These are phyloP conservation scores for Cytospora paraplurivora DNA, from an alignment of 2,329 filamentous ascomycete species.

Conservation along the genomic window DNA sequence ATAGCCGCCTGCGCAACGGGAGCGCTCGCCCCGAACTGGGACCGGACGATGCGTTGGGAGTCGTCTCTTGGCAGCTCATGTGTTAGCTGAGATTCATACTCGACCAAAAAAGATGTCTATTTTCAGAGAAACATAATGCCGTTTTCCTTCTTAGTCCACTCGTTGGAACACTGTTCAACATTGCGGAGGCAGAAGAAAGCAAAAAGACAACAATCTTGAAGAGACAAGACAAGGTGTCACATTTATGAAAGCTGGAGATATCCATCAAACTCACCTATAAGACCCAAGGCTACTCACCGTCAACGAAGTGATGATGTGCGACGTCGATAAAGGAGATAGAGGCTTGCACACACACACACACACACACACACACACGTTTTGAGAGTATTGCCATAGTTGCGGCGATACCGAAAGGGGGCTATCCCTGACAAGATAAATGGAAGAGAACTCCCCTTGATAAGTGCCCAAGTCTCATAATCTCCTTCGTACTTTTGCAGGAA, in stretches of 20 bases:
- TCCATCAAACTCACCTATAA: no score
- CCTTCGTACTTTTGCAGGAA: neutral
- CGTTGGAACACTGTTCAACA: neutral
- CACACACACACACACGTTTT: neutral
- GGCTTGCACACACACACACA: neutral
- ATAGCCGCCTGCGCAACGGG: slow-evolving; percentile 34
- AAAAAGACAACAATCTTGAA: neutral
- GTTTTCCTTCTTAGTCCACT: no score
- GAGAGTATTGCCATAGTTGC: neutral
- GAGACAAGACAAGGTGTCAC: no score
- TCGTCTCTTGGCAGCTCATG: slow-evolving; percentile 1
- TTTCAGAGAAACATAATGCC: no score
- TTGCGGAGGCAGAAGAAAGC: neutral
- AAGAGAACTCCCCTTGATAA: neutral
- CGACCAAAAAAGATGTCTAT: neutral
- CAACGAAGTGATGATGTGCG: neutral
- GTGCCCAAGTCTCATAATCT: neutral
- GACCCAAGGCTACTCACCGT: neutral
- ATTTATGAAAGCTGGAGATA: no score
- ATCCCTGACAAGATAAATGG: slow-evolving; percentile 12
- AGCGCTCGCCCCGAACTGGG: slow-evolving; percentile 25
- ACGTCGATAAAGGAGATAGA: neutral
- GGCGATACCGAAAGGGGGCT: slow-evolving; percentile 13
- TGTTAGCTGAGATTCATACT: neutral
- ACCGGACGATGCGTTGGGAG: no score